Conservation (phyloP, 2,329 filamentous ascomycete species). For the Curvularia hawaiiensis region DNA sequence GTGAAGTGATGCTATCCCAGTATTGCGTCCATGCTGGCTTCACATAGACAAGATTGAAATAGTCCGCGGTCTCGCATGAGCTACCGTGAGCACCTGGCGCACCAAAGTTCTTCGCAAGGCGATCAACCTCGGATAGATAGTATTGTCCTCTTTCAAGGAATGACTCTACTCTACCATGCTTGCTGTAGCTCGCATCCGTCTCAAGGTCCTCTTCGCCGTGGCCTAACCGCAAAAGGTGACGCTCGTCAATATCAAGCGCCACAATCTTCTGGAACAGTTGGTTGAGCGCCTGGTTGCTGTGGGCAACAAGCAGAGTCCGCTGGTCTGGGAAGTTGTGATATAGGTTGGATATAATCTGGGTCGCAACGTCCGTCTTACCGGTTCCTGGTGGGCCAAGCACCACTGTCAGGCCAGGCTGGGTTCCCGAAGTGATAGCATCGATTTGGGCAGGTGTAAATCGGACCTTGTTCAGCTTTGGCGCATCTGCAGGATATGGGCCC, state of each 20-base stretch:
- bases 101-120: constrained; percentile 80
- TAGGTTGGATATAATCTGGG: constrained; percentile 98
- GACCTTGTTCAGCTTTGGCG: constrained; percentile 78
- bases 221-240: constrained; percentile 88
- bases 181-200: constrained; percentile 86
- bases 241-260: constrained; percentile 92
- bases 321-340: constrained; percentile 97
- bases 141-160: constrained; percentile 86
- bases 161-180: constrained; percentile 91
- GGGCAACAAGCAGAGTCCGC: constrained; percentile 88
- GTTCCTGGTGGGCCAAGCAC: constrained; percentile 96
- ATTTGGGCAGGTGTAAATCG: constrained; percentile 91
- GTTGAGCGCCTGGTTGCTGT: constrained; percentile 97
- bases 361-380: constrained; percentile 98
- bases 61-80: constrained; percentile 94
- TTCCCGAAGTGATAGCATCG: constrained; percentile 90
- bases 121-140: constrained; percentile 82
- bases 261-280: constrained; percentile 98
- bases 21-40: constrained; percentile 89
- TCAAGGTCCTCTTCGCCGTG: constrained; percentile 95
- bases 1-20: constrained; percentile 65
- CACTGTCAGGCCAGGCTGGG: constrained; percentile 90
- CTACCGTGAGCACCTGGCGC: constrained; percentile 94
- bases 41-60: constrained; percentile 93
- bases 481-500: constrained; percentile 86